A percentile compares a stretch with the other conserved stretches of the same genome.
phyloP scores from a whole-genome alignment of 768 basidiomycete genomes.

The Hericium coralloides region DNA sequence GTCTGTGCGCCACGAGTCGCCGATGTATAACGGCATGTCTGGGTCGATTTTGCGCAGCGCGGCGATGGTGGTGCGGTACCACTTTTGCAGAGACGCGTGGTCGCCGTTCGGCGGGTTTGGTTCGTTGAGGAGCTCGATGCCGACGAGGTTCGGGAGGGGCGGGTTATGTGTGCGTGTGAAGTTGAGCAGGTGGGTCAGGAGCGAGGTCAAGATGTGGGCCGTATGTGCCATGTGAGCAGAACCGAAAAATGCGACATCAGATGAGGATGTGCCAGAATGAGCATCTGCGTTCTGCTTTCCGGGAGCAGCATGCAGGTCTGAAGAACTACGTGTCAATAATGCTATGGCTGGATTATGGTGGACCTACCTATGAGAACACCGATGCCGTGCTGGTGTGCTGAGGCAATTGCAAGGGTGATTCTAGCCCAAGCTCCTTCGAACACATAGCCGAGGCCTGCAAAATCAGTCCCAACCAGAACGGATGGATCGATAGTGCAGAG shows the following conservation, averaged over 20 bases:
- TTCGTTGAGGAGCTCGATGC: slow-evolving; percentile 54
- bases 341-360: neutral
- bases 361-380: slow-evolving; percentile 63
- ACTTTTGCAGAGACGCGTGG: slow-evolving; percentile 43
- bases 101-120: slow-evolving; percentile 34
- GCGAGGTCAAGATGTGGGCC: slow-evolving; percentile 35
- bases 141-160: slow-evolving; percentile 38
- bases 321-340: slow-evolving; percentile 10
- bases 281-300: slow-evolving; percentile 68
- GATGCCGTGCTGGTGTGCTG: slow-evolving; percentile 47
- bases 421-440: slow-evolving; percentile 62
- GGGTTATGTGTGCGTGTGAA: slow-evolving; percentile 26
- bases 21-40: slow-evolving; percentile 59
- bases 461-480: slow-evolving; percentile 59
- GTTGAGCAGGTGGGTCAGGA: slow-evolving; percentile 30
- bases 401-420: slow-evolving; percentile 49
- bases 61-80: slow-evolving; percentile 53
- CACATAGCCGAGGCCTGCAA: slow-evolving; percentile 37
- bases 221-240: slow-evolving; percentile 38
- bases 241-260: slow-evolving; percentile 39
- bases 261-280: slow-evolving; percentile 53
- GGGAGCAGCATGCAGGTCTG: slow-evolving; percentile 68
- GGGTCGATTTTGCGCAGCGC: slow-evolving; percentile 42
- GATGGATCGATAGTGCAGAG: slow-evolving; percentile 49
- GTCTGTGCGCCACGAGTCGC: slow-evolving; percentile 68